Conservation (phyloP, 371 early-diverging fungal species). For the Apophysomyces trapeziformis region DNA sequence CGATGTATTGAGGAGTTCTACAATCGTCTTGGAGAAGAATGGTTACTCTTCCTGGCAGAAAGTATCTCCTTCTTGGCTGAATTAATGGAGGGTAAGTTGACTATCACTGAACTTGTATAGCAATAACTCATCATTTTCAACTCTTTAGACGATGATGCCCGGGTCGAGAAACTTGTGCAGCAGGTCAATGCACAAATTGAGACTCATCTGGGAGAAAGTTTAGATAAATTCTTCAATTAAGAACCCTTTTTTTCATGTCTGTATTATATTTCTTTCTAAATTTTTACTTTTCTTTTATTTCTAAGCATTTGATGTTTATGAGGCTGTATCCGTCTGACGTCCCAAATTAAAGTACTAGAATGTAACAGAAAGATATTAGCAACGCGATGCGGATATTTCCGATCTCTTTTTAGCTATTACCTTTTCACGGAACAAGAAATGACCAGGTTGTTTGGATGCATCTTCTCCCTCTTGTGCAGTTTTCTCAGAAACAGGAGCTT, state of each 20-base stretch:
- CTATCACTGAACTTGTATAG: neutral
- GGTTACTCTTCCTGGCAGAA: constrained; percentile 90
- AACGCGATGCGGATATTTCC: neutral
- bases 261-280: neutral
- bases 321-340: constrained; percentile 1
- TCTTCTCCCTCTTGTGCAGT: constrained; percentile 30
- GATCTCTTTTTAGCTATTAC: constrained; percentile 8
- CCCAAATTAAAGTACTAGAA: neutral
- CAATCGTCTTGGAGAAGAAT: constrained; percentile 87
- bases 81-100: constrained; percentile 76
- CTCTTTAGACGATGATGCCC: constrained; percentile 60
- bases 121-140: neutral
- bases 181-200: constrained; percentile 88
- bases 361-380: neutral
- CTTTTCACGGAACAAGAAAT: constrained; percentile 56
- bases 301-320: neutral
- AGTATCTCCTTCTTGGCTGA: constrained; percentile 96
- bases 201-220: constrained; percentile 84
- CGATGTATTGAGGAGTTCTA: constrained; percentile 82
- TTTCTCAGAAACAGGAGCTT: constrained; percentile 17
- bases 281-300: neutral
- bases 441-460: constrained; percentile 46
- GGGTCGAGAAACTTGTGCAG: constrained; percentile 82
- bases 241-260: neutral
- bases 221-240: constrained; percentile 79